phyloP scores from a whole-genome alignment of 2,329 filamentous ascomycete species.

The Pseudocercospora fuligena region DNA sequence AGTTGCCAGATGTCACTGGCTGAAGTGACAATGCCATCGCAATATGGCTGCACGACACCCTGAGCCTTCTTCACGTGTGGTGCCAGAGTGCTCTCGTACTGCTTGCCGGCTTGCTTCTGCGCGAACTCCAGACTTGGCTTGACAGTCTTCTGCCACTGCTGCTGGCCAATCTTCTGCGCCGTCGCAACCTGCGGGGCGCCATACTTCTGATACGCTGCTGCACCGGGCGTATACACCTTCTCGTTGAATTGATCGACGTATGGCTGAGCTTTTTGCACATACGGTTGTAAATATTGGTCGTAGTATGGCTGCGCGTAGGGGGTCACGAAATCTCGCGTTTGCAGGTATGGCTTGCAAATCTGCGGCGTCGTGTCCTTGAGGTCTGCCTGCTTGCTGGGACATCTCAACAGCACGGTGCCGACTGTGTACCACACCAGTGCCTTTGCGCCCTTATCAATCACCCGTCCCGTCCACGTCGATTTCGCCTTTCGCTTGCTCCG shows the following conservation, averaged over 20 bases:
- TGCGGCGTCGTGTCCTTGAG: slow-evolving; percentile 72
- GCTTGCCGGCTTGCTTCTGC: slow-evolving; percentile 62
- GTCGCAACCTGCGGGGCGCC: slow-evolving; percentile 74
- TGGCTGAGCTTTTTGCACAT: slow-evolving; percentile 75
- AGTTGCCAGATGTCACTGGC: slow-evolving; percentile 72
- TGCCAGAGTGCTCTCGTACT: slow-evolving; percentile 73
- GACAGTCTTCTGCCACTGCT: slow-evolving; percentile 79
- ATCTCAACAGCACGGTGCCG: slow-evolving; percentile 78
- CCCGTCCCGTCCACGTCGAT: slow-evolving; percentile 32
- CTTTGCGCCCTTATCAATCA: slow-evolving; percentile 47
- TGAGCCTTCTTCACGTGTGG: slow-evolving; percentile 72
- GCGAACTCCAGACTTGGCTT: slow-evolving; percentile 74
- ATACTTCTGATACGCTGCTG: slow-evolving; percentile 67
- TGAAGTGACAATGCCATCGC: slow-evolving; percentile 66
- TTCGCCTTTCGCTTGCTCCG: slow-evolving; percentile 24
- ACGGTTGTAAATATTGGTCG: slow-evolving; percentile 78
- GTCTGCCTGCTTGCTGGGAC: slow-evolving; percentile 70
- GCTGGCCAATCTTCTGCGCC: slow-evolving; percentile 66
- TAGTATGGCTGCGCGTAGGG: slow-evolving; percentile 88
- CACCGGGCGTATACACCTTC: slow-evolving; percentile 70
- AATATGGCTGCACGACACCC: slow-evolving; percentile 70
- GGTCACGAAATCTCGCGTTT: slow-evolving; percentile 67
- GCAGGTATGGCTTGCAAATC: slow-evolving; percentile 80
- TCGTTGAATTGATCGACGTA: slow-evolving; percentile 67
- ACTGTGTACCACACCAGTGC: slow-evolving; percentile 85